These are phyloP conservation scores for Calonectria pseudoreteaudii DNA, from an alignment of 2,329 filamentous ascomycete species.

Conservation along the genomic window DNA sequence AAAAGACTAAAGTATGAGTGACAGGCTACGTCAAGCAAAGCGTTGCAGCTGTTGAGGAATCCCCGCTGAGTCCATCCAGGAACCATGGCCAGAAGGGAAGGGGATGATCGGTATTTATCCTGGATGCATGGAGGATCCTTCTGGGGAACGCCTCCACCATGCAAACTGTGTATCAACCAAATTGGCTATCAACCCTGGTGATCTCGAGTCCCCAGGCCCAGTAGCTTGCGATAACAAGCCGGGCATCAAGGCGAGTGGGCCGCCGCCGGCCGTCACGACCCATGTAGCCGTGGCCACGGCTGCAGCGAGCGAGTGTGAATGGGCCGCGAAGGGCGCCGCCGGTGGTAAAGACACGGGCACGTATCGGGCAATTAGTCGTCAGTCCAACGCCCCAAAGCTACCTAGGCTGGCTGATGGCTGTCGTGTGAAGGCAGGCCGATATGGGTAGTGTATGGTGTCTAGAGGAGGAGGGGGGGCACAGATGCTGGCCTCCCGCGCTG, in stretches of 20 bases:
- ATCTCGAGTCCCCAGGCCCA: conserved; percentile 31
- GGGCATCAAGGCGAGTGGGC: conserved; percentile 28
- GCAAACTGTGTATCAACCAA: conserved; percentile 13
- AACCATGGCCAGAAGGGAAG: conserved; percentile 28
- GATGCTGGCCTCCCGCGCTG: neutral
- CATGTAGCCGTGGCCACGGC: conserved; percentile 24
- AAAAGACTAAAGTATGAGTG: conserved; percentile 15
- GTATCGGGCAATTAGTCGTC: conserved; percentile 32
- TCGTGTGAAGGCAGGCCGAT: neutral
- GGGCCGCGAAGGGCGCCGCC: conserved; percentile 19
- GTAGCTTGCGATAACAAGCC: conserved; percentile 39
- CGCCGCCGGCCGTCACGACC: conserved; percentile 35
- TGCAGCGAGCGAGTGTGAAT: conserved; percentile 18
- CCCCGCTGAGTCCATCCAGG: conserved; percentile 29
- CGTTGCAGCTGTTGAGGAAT: conserved; percentile 20
- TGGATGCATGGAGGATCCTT: conserved; percentile 12
- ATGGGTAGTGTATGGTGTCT: neutral
- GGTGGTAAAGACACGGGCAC: conserved; percentile 6
- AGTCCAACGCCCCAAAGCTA: neutral
- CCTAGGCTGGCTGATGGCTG: neutral
- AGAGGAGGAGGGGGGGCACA: conserved; percentile 3
- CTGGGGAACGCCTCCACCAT: conserved; percentile 11
- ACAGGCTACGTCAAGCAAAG: conserved; percentile 21
- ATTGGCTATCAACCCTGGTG: conserved; percentile 20
- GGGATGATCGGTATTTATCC: conserved; percentile 37